A percentile compares a stretch with the other conserved stretches of the same genome.
Evolutionary conservation across 2,329 filamentous ascomycete genomes (phyloP).

Genomic region (Bipolaris oryzae): DNA sequence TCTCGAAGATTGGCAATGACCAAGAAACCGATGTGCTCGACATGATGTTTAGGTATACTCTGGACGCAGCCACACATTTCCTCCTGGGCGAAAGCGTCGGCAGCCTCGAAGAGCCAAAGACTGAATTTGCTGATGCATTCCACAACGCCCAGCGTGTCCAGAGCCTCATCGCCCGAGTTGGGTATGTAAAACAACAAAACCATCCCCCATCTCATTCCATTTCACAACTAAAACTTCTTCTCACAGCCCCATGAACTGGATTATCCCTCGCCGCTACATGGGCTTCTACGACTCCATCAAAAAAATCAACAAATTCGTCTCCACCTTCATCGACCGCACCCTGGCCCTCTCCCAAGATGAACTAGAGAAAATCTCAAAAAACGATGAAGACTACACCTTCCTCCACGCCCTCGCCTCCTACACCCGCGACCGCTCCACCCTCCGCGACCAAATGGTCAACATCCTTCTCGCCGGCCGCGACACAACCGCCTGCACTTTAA

Average conservation of each 20-base stretch:
- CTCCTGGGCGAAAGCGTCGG: slow-evolving; percentile 77
- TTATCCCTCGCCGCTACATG: slow-evolving; percentile 67
- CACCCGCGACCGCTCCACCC: slow-evolving; percentile 69
- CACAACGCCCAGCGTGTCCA: slow-evolving; percentile 78
- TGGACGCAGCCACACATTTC: slow-evolving; percentile 88
- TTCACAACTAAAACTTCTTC: slow-evolving; percentile 12
- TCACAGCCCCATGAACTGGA: slow-evolving; percentile 61
- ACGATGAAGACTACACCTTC: slow-evolving; percentile 78
- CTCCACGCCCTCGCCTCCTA: slow-evolving; percentile 82
- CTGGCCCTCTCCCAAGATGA: slow-evolving; percentile 73
- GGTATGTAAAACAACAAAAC: slow-evolving; percentile 49
- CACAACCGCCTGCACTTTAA: slow-evolving; percentile 82
- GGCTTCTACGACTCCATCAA: slow-evolving; percentile 68
- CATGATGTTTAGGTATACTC: slow-evolving; percentile 76
- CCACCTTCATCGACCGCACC: slow-evolving; percentile 76
- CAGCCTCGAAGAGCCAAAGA: slow-evolving; percentile 62
- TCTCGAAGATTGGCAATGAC: slow-evolving; percentile 64
- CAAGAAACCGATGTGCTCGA: slow-evolving; percentile 72
- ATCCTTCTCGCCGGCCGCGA: slow-evolving; percentile 85
- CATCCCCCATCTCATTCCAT: not conserved
- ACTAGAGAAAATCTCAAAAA: slow-evolving; percentile 73
- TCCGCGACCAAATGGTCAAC: slow-evolving; percentile 77
- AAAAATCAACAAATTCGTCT: slow-evolving; percentile 76
- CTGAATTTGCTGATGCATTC: slow-evolving; percentile 81
- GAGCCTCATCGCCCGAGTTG: slow-evolving; percentile 68